These are phyloP conservation scores for Cyberlindnera amylophila DNA, from an alignment of 805 yeast species.

Conservation along the genomic window DNA sequence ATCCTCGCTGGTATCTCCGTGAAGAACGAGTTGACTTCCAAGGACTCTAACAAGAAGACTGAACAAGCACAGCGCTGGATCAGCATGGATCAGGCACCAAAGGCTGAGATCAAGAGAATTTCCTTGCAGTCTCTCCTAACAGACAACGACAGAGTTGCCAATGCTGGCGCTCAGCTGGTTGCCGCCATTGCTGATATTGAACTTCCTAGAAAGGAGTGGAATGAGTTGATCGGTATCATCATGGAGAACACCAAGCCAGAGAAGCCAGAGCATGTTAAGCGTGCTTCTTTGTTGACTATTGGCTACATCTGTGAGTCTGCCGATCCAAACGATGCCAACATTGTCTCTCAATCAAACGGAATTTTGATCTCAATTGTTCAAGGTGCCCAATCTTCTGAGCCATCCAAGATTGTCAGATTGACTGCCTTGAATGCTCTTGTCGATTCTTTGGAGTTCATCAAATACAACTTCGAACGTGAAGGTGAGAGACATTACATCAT, in stretches of 20 bases:
- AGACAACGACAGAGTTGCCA: constrained; percentile 73
- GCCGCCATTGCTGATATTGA: constrained; percentile 98
- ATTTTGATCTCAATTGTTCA: constrained; percentile 93
- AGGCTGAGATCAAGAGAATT: constrained; percentile 60
- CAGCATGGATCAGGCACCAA: constrained; percentile 49
- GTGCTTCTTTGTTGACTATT: constrained; percentile 82
- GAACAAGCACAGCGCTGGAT: constrained; percentile 76
- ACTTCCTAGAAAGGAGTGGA: constrained; percentile 85
- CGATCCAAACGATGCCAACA: constrained; percentile 68
- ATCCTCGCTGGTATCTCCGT: constrained; percentile 86
- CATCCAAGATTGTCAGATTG: constrained; percentile 68
- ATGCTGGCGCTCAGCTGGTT: constrained; percentile 86
- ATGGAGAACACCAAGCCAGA: constrained; percentile 83
- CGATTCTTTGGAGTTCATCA: constrained; percentile 85
- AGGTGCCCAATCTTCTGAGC: constrained; percentile 86
- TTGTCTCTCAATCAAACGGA: constrained; percentile 83
- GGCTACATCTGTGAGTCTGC: constrained; percentile 96
- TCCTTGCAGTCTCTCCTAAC: constrained; percentile 63
- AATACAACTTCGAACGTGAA: constrained; percentile 82
- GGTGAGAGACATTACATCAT: constrained; percentile 95
- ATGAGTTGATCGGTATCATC: constrained; percentile 74
- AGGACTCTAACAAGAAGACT: constrained; percentile 56
- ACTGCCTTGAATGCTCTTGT: constrained; percentile 92
- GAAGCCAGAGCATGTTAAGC: constrained; percentile 74
- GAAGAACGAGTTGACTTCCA: constrained; percentile 85